These are phyloP conservation scores for Hyphopichia wangnamkhiaoensis DNA, from an alignment of 1,139 yeast genomes.

Conservation along the genomic window DNA sequence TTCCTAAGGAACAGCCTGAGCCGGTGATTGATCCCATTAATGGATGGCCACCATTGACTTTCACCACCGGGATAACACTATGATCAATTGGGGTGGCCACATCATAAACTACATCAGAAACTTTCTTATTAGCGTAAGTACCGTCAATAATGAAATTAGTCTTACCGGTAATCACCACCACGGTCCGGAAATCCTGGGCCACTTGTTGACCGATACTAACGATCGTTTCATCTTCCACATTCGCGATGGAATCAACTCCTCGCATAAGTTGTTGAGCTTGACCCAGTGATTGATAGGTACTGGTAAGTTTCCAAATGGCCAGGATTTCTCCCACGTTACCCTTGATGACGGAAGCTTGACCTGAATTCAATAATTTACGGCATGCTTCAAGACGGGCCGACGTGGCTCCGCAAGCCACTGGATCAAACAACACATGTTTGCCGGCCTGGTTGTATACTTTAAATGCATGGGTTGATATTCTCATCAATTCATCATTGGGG, in stretches of 20 bases:
- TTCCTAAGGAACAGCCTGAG: slow-evolving; percentile 84
- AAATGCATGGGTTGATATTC: slow-evolving; percentile 54
- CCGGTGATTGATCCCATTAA: slow-evolving; percentile 82
- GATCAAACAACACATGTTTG: slow-evolving; percentile 77
- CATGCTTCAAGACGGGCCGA: slow-evolving; percentile 53
- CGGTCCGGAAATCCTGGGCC: slow-evolving; percentile 54
- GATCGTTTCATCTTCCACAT: slow-evolving; percentile 28
- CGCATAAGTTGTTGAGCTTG: slow-evolving; percentile 55
- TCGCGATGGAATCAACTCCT: slow-evolving; percentile 69
- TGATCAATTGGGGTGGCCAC: background rate
- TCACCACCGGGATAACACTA: slow-evolving; percentile 9
- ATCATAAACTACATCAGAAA: background rate
- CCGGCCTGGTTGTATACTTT: slow-evolving; percentile 56
- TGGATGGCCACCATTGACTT: slow-evolving; percentile 60
- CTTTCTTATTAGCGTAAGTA: background rate
- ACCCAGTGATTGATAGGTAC: slow-evolving; percentile 24
- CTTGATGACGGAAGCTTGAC: slow-evolving; percentile 71
- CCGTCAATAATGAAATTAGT: slow-evolving; percentile 30
- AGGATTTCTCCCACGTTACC: slow-evolving; percentile 87
- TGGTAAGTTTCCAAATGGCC: slow-evolving; percentile 38
- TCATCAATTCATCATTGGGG: slow-evolving; percentile 47
- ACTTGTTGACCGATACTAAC: slow-evolving; percentile 48
- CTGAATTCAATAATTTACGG: slow-evolving; percentile 51
- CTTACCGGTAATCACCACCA: slow-evolving; percentile 70
- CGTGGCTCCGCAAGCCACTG: slow-evolving; percentile 92